Conservation (phyloP, 2,329 filamentous ascomycete species). For the Beauveria asiatica region DNA sequence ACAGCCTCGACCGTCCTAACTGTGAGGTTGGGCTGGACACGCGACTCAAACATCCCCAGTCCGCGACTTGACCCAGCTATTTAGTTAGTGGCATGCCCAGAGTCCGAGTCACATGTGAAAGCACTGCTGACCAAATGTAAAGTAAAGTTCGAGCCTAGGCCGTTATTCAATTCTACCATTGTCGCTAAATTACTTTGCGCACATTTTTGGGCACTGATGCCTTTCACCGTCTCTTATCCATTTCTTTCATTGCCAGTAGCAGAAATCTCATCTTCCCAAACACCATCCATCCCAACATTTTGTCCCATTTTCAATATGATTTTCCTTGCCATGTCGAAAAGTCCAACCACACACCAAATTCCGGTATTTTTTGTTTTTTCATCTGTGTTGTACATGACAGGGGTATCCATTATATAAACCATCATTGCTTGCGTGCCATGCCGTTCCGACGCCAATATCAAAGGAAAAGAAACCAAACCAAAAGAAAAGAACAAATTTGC, state of each 20-base stretch:
- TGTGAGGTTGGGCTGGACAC: neutral
- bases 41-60: neutral
- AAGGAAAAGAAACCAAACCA: neutral
- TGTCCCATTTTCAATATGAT: neutral
- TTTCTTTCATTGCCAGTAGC: neutral
- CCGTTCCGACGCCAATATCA: neutral
- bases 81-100: neutral
- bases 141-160: neutral
- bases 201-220: neutral
- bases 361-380: neutral
- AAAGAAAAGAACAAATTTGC: neutral
- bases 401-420: conserved; percentile 3
- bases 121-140: neutral
- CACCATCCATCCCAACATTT: neutral
- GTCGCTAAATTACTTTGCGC: neutral
- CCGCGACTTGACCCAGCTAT: neutral
- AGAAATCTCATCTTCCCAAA: neutral
- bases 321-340: neutral
- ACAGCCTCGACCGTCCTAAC: neutral
- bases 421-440: conserved; percentile 1
- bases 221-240: neutral
- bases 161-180: neutral
- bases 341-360: neutral
- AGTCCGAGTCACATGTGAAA: conserved; percentile 3
- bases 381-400: conserved; percentile 1